Evolutionary conservation across 768 basidiomycete genomes (phyloP), one percentile per base, ranked within the genome.

Genomic region (Tylopilus sp.): DNA sequence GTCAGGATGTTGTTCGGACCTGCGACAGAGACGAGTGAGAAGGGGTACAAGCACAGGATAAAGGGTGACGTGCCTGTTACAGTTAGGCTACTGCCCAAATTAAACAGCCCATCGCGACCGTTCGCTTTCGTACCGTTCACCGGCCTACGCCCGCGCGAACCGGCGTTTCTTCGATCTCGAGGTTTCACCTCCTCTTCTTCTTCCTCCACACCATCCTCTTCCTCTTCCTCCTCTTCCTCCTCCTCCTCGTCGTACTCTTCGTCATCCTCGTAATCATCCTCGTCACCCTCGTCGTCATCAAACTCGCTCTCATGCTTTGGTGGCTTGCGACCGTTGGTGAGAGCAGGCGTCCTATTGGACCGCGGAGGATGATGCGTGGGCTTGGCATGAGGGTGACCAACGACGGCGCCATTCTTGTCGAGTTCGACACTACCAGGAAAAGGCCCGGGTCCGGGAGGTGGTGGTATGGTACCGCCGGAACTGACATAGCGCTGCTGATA

Each of bases 401-500:
- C 77, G 62, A 88, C 81, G 41, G 78, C 79, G 43, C 94, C 94
- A 66, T 90, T 87, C 76, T 92, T 88, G 78, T 97, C 93, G 53
- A 97, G 82, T 71, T 97, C 96, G 70, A 99, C 94, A 65, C 89
- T 92, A 54, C 97, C 97, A 33, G 97, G 97, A 76, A 98, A 98
- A 6, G 97, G 97, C 26, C 97, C 96, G 9, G 97, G 95, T 14
- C 96, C 96, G 41, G 89, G 92, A 29, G 95, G 95, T 49, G 93
- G 91, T 60, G 93, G 86, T 63, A 94, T 80, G 36, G 86, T 89
- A 57, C 92, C 89, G 65, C 91, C 89, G 59, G 90, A 93, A 63
- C 85, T 84, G 64, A 92, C 89, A 77, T 93, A 94, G 75, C 86
- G 91, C 83, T 93, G 90, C 81, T 96, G 92, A 78, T 91, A 89